These are phyloP conservation scores for Hyparrhenia diplandra DNA, from an alignment of 176 grass and related monocot species.

Conservation along the genomic window DNA sequence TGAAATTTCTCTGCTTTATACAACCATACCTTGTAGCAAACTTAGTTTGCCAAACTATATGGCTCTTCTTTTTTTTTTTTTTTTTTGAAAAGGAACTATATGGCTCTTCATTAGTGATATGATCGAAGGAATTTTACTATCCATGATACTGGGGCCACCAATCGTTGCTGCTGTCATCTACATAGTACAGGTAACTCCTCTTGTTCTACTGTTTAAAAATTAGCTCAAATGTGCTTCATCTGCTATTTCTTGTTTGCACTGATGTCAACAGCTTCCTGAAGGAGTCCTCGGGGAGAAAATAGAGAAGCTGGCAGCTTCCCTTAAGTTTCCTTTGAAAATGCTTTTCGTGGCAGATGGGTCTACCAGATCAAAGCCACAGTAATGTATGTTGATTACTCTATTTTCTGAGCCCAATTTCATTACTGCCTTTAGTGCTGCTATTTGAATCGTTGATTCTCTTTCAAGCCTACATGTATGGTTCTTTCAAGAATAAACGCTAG, in stretches of 20 bases:
- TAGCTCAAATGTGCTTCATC: too few species aligned
- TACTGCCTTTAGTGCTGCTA: conserved; percentile 7
- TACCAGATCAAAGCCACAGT: conserved; percentile 93
- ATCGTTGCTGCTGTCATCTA: conserved; percentile 49
- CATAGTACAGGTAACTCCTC: too few species aligned
- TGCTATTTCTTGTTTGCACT: too few species aligned
- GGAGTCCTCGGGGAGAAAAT: conserved; percentile 87
- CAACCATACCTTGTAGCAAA: too few species aligned
- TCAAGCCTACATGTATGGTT: conserved; percentile 99
- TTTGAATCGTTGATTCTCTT: conserved; percentile 33
- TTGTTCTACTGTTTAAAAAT: conserved; percentile 3
- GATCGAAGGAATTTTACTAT: conserved; percentile 85
- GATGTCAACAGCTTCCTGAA: conserved; percentile 82
- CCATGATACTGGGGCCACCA: conserved; percentile 74
- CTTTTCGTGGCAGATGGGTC: conserved; percentile 98
- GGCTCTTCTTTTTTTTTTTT: too few species aligned
- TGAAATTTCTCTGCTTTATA: too few species aligned
- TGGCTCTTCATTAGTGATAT: conserved; percentile 94
- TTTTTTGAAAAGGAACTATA: too few species aligned
- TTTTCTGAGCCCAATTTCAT: not conserved
- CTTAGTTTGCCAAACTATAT: too few species aligned
- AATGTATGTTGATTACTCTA: conserved; percentile 58
- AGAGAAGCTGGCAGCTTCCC: conserved; percentile 88
- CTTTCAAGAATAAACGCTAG: conserved; percentile 98
- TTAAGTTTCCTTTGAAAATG: conserved; percentile 96